Percentiles rank a stretch among this genome's conserved stretches.
Conservation (phyloP, 768 basidiomycete genomes). For the Mycena albidolilacea region DNA sequence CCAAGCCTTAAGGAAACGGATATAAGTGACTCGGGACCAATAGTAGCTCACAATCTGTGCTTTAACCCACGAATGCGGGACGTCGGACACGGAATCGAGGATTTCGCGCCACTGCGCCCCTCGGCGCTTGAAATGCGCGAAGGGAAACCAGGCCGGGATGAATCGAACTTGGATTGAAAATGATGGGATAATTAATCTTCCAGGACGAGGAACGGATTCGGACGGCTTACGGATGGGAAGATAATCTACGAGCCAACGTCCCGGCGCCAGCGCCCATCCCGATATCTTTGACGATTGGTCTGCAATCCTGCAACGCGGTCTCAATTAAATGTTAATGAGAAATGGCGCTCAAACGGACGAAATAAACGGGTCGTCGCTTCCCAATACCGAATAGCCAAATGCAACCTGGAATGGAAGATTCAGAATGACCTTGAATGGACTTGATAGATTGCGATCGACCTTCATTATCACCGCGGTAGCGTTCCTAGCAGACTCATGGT, state of each 20-base stretch:
- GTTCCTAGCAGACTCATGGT: slow-evolving; percentile 44
- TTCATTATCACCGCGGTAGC: slow-evolving; percentile 59
- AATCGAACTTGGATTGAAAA: slow-evolving; percentile 55
- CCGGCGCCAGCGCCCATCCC: slow-evolving; percentile 56
- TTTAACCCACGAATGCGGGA: slow-evolving; percentile 62
- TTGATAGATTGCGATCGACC: slow-evolving; percentile 30
- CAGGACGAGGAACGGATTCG: background rate
- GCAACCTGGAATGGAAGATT: slow-evolving; percentile 30
- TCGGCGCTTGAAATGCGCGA: slow-evolving; percentile 63
- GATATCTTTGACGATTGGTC: slow-evolving; percentile 59
- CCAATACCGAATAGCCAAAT: slow-evolving; percentile 57
- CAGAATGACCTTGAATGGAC: background rate
- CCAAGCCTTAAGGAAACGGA: too few species aligned
- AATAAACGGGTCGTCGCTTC: slow-evolving; percentile 56
- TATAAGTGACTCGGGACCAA: background rate
- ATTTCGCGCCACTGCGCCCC: slow-evolving; percentile 58
- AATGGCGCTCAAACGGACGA: slow-evolving; percentile 1
- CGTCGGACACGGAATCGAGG: slow-evolving; percentile 52
- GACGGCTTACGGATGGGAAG: slow-evolving; percentile 53
- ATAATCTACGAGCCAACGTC: slow-evolving; percentile 62
- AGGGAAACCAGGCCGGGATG: slow-evolving; percentile 66
- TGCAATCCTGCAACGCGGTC: slow-evolving; percentile 42
- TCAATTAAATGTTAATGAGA: background rate
- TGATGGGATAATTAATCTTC: background rate
- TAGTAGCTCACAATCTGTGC: slow-evolving; percentile 54